phyloP scores from a whole-genome alignment of 139 green algal genomes.

The Astrephomene gubernaculifera region DNA sequence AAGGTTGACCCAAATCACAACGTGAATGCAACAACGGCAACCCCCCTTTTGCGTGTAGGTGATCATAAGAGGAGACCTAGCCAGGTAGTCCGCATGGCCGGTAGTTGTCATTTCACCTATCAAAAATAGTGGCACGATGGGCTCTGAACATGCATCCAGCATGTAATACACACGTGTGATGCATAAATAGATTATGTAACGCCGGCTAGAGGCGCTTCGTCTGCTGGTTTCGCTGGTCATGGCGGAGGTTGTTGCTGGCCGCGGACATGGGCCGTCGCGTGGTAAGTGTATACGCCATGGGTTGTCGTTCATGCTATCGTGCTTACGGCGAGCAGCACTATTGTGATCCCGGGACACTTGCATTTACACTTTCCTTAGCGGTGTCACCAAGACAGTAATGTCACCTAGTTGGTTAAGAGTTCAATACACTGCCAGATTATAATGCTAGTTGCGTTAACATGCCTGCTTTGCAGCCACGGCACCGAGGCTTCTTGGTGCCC shows the following conservation, averaged over 20 bases:
- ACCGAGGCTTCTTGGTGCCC: background rate
- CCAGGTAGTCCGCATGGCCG: too few species aligned
- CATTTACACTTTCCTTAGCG: background rate
- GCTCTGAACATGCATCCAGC: too few species aligned
- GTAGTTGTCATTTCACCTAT: too few species aligned
- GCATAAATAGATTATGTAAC: too few species aligned
- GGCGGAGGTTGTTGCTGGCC: conserved; percentile 6
- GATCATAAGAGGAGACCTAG: too few species aligned
- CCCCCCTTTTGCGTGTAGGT: too few species aligned
- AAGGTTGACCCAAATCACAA: too few species aligned
- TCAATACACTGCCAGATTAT: background rate
- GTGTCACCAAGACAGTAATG: background rate
- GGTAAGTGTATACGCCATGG: background rate
- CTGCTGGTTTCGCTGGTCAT: too few species aligned
- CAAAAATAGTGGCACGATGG: too few species aligned
- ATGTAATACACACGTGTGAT: too few species aligned
- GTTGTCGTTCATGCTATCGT: background rate
- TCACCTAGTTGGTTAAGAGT: background rate
- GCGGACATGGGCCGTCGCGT: background rate
- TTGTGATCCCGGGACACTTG: background rate
- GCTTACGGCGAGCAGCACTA: background rate
- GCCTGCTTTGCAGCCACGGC: background rate
- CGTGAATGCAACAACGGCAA: too few species aligned
- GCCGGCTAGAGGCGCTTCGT: too few species aligned
- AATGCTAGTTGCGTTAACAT: background rate